Evolutionary conservation across 164 flowering plant genomes (phyloP), one percentile per base, ranked within the genome.

Genomic region (Dillenia suffruticosa): DNA sequence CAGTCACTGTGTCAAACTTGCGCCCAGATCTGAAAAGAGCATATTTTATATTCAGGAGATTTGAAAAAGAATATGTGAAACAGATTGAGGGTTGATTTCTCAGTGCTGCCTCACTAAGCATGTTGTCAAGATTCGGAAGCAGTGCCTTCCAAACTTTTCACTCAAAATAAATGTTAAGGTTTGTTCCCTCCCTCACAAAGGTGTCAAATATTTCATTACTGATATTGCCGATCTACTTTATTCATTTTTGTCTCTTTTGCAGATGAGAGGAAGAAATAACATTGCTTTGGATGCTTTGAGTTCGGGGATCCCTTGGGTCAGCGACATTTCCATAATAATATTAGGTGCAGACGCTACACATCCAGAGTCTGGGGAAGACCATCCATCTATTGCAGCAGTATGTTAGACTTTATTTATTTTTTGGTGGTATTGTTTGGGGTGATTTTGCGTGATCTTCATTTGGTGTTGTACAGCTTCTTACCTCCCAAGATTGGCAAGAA

Each of bases 401-500:
- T 61, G 14, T 51, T 43, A 47, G 9, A 44, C 2, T 14, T 44
- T 7, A 2, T 56, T 17, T 56, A 43, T 40, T 14, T 43, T 43
- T 56, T 44, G 46, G 22, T 13, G 19, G 19, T 13, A 44, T 8
- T 19, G 9, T 8, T n/a, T 56, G 17, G 46, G 62, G 16, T 9
- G 26, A 9, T 9, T 65, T 50, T 10, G n/a, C 40, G 44, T 47
- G 19, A 13, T n/a, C 58, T 4, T 44, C 62, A 32, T 56, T 62
- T 40, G 46, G 46, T 22, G 6, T 57, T 43, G 49, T 58, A 46
- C 64, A 81, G 85, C 85, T 83, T 13, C 85, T 83, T 47, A 85
- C 85, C 12, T 83, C 88, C 45, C 85, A 81, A 70, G 88, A 83
- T 58, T 81, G 88, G 88, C 88, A 85, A 16, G 88, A 83, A 61